Evolutionary conservation across 2,329 filamentous ascomycete species (phyloP).

Genomic region (Metarhizium rileyi): DNA sequence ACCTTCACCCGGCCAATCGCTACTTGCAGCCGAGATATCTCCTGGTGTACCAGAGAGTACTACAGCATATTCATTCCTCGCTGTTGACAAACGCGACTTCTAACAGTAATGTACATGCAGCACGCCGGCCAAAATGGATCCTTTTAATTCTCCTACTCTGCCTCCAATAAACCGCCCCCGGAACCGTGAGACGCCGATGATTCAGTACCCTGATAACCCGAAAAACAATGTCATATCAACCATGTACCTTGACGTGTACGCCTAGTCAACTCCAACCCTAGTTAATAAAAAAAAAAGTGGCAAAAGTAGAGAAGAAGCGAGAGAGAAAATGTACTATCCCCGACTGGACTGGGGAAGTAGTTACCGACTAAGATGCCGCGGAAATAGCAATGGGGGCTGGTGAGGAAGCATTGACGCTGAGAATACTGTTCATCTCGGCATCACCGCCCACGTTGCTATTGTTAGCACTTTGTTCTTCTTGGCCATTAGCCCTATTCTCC

Average conservation of each 20-base stretch:
- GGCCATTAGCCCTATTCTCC: constrained; percentile 53
- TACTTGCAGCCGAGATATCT: not conserved
- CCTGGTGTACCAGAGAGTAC: not conserved
- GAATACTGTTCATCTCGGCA: constrained; percentile 42
- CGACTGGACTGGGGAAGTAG: no score
- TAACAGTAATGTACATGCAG: not conserved
- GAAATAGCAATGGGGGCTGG: constrained; percentile 39
- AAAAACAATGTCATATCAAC: not conserved
- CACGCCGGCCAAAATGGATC: not conserved
- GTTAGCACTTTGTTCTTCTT: constrained; percentile 37
- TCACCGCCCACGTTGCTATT: constrained; percentile 35
- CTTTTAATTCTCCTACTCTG: not conserved
- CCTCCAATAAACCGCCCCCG: not conserved
- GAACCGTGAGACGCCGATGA: not conserved
- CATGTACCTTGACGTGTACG: not conserved
- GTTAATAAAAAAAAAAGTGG: not conserved
- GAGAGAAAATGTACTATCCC: not conserved
- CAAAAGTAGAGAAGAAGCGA: not conserved
- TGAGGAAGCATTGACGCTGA: constrained; percentile 42
- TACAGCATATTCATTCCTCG: not conserved
- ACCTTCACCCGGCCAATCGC: not conserved
- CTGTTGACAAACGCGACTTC: not conserved
- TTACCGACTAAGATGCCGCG: constrained; percentile 27
- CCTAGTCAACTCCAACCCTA: not conserved
- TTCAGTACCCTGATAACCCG: not conserved